Percentiles rank a stretch among this genome's conserved stretches.
Evolutionary conservation across 441 rosid genomes (phyloP).

Genomic region (Theobroma grandiflorum): DNA sequence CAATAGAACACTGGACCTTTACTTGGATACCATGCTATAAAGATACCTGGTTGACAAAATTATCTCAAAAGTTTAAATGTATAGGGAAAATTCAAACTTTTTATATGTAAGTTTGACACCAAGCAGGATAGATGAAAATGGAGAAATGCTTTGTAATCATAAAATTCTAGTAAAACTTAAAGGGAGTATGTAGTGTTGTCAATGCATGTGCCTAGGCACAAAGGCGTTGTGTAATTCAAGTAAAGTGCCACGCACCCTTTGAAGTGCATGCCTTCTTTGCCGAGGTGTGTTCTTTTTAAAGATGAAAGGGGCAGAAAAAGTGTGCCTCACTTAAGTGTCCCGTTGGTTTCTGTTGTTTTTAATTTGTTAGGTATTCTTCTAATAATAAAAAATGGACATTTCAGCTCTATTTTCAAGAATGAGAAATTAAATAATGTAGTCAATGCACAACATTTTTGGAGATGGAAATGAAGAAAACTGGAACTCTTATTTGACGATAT

Average conservation of each 20-base stretch:
- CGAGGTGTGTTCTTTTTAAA: not conserved
- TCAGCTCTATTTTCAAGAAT: not conserved
- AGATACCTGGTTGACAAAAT: not conserved
- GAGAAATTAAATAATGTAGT: not conserved
- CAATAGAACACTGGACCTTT: not conserved
- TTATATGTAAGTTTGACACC: not conserved
- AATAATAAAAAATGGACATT: not conserved
- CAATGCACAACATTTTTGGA: not conserved
- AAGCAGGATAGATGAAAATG: not conserved
- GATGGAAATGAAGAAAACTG: not conserved
- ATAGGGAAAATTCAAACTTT: not conserved
- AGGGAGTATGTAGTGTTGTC: not conserved
- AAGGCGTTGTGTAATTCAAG: not conserved
- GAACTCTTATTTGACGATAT: not conserved
- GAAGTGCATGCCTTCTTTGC: not conserved
- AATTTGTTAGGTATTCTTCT: not conserved
- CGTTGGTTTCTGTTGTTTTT: not conserved
- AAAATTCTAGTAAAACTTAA: not conserved
- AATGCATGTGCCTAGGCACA: not conserved
- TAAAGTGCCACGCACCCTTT: not conserved
- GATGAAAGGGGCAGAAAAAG: not conserved
- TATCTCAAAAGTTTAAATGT: not conserved
- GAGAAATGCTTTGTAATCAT: not conserved
- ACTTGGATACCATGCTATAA: not conserved
- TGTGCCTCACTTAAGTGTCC: not conserved